Base-by-base conservation (phyloP, 257 asterid genomes). In the Striga asiatica region DNA sequence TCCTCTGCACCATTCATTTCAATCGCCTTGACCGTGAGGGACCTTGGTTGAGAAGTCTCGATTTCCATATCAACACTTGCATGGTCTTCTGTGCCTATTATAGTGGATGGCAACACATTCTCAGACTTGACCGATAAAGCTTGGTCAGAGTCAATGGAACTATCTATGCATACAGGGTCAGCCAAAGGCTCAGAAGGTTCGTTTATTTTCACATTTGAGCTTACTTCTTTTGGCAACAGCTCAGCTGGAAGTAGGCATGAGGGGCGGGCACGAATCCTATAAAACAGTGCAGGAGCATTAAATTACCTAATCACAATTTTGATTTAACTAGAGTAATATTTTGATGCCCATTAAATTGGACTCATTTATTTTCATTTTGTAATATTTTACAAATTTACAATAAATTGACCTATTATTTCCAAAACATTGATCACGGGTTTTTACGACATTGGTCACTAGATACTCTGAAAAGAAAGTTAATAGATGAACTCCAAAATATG, bases 241-340 rank as follows among this genome's bases (percentile, higher is more conserved):
- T 78, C 91, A 21, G 58, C 41, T 21, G 88, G 78, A 70, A 79
- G 81, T 42, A 89, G 71, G 67, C 81, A 77, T 12, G 89, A 71
- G 10, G 83, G 77, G 38, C 93, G 81, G 51, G 81, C 80, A 69
- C 54, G 46, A 14, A 73, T 66, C 88, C 96, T 85, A 80, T 61
- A 38, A 61, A 58, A 68, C n/a, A n/a, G n/a, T n/a, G n/a, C n/a
- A n/a, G n/a, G n/a, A n/a, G n/a, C n/a, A n/a, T n/a, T n/a, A n/a
- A n/a, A n/a, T n/a, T n/a, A n/a, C n/a, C n/a, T n/a, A n/a, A n/a
- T n/a, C n/a, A n/a, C n/a, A n/a, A n/a, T n/a, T n/a, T n/a, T n/a
- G n/a, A n/a, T n/a, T n/a, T n/a, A n/a, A n/a, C n/a, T n/a, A n/a
- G 35, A 41, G 52, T 5, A 11, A 54, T 8, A 14, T 45, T 8